A percentile compares a stretch with the other conserved stretches of the same genome.
Conservation (phyloP, 2,329 filamentous ascomycete species). For the Paecilomyces niveus region DNA sequence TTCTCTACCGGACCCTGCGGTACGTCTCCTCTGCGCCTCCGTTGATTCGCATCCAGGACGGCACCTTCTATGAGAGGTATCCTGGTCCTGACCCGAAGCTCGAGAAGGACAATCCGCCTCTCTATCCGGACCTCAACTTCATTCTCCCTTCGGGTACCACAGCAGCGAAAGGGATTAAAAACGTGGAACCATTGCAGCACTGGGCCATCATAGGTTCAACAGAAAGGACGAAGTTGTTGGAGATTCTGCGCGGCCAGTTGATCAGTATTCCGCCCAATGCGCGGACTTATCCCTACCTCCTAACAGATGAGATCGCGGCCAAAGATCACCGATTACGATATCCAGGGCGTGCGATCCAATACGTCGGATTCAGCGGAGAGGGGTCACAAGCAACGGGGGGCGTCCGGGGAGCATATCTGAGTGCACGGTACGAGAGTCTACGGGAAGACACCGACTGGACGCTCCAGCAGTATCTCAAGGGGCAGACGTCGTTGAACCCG, state of each 20-base stretch:
- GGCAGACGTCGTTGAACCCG: constrained; percentile 77
- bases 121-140: constrained; percentile 68
- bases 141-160: constrained; percentile 50
- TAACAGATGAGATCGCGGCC: constrained; percentile 51
- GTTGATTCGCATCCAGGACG: constrained; percentile 66
- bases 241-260: constrained; percentile 68
- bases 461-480: constrained; percentile 70
- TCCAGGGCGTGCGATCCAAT: constrained; percentile 65
- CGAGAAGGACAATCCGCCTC: constrained; percentile 55
- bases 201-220: constrained; percentile 81
- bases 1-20: constrained; percentile 7
- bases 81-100: constrained; percentile 53
- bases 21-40: constrained; percentile 33
- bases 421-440: constrained; percentile 81
- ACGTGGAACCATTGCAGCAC: constrained; percentile 1
- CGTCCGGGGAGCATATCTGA: constrained; percentile 68
- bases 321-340: constrained; percentile 47
- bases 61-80: constrained; percentile 75
- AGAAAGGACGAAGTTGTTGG: constrained; percentile 75
- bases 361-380: constrained; percentile 84
- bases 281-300: constrained; percentile 71
- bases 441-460: constrained; percentile 84
- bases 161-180: background rate
- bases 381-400: constrained; percentile 44
- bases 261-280: constrained; percentile 69